Evolutionary conservation across 2,329 filamentous ascomycete species (phyloP), one percentile per base, ranked within the genome.

Genomic region (Xylaria sp.): DNA sequence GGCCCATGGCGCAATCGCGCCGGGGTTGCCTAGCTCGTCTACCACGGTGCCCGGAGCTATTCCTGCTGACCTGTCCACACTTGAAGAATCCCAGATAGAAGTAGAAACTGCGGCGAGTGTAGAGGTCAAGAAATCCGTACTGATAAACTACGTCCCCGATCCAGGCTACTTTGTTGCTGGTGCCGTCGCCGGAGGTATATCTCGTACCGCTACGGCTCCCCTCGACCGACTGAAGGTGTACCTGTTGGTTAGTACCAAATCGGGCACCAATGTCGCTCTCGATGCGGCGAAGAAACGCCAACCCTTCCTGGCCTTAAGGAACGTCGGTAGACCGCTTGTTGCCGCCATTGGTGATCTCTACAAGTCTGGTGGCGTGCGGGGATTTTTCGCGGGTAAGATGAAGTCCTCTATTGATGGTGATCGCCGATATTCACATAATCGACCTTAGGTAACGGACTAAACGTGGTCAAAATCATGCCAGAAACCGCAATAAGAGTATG

Each of bases 131-230:
- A 79, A 79, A 74, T 74, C 73, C 73, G 79, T 74, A 79, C 83
- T 87, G 79, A 86, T 83, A 74, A 79, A 80, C 74, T 82, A 88
- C 80, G 80, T 91, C 75, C 90, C 90, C 75, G 84, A 91, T 85
- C 83, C 89, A 96, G 94, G 94, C 83, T 99, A 97, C 79, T 99
- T 97, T 77, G 77, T 96, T 78, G 94, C 94, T 74, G 94, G 94
- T 80, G 94, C 92, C 75, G 81, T 96, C 73, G 92, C 93, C 74
- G 94, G 94, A 74, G 93, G 92, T 74, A 88, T 97, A 70, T 97
- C 93, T 72, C 88, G 94, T 73, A 97, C 94, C 72, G 89, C 91
- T 65, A 99, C 94, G 67, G 94, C 94, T 62, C 94, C 94, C 61
- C 87, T 99, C 75, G 94, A 99, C 78, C 91, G 94, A 69, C 81